Base-by-base conservation (phyloP, 257 asterid species). In the Solanum gracilifrons region DNA sequence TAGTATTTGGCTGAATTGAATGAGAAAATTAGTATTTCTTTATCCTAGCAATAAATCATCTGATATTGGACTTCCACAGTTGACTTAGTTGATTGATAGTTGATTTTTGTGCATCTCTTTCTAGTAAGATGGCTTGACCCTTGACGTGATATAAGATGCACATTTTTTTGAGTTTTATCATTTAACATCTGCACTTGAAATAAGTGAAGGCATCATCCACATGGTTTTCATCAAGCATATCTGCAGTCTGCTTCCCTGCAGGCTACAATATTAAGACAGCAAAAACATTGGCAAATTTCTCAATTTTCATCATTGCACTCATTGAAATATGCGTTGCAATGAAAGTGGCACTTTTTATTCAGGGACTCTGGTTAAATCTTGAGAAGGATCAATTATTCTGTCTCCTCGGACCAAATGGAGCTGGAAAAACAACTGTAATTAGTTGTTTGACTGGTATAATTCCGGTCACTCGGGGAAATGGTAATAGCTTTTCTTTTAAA, bases 351-450 rank as follows among this genome's bases (percentile, higher is more conserved):
- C 15, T 23, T 35, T 46, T 66, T 15, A 23, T 25, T 55, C 79
- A 91, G 93, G 91, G 87, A 16, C 27, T 91, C 3, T 91, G 90
- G 90, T 77, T 91, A 62, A 91, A 91, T 87, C 87, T 89, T 75
- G 89, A 92, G 23, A 91, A 86, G 85, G 87, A 90, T 88, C 93
- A 91, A 80, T 80, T 91, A 36, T 89, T 89, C 74, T 90, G 90
- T 82, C 88, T 89, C 55, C 76, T 90, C 1, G 93, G 93, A 31
- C 92, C 93, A 62, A 91, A 91, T 88, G 92, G 93, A 36, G 93
- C 92, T 10, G 93, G 93, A 16, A 91, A 91, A 84, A 88, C 93
- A 29, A 91, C 92, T 33, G 82, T 85, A n/a, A 91, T 91, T 43
- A 87, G 88, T 84, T 91, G 92, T 72, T 86, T 91, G 79, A 91